phyloP scores from a whole-genome alignment of 805 yeast species.

The Lachancea nothofagi region DNA sequence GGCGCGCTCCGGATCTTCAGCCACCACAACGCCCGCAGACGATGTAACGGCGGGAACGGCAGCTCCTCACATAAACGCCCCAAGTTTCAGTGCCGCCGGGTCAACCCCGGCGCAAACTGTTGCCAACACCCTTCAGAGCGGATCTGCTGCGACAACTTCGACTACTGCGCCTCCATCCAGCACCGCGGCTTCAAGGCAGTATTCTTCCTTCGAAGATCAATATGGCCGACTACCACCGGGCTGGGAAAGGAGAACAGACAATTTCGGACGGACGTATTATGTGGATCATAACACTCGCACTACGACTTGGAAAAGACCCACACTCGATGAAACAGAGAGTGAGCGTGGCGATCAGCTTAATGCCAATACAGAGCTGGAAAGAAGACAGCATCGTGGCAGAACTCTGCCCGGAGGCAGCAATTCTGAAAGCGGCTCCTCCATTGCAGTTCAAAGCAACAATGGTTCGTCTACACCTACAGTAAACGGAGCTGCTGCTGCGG shows the following conservation, averaged over 20 bases:
- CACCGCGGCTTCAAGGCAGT: conserved; percentile 46
- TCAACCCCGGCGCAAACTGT: conserved; percentile 28
- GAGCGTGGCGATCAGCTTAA: conserved; percentile 56
- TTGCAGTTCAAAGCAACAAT: conserved; percentile 43
- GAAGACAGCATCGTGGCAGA: conserved; percentile 86
- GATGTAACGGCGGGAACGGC: conserved; percentile 5
- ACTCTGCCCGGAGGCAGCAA: conserved; percentile 66
- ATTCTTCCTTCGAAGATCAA: conserved; percentile 94
- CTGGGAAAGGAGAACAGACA: conserved; percentile 98
- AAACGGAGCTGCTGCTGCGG: conserved; percentile 54
- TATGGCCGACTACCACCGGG: conserved; percentile 96
- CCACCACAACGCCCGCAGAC: conserved; percentile 12
- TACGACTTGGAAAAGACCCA: conserved; percentile 98
- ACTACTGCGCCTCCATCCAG: conserved; percentile 15
- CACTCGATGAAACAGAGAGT: conserved; percentile 69
- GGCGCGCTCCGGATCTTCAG: conserved; percentile 32
- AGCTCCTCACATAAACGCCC: conserved; percentile 14
- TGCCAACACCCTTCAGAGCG: conserved; percentile 29
- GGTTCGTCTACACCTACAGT: conserved; percentile 41
- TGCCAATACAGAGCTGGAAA: conserved; percentile 74
- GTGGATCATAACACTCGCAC: conserved; percentile 97
- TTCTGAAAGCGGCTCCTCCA: conserved; percentile 25
- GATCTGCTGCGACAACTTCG: conserved; percentile 21
- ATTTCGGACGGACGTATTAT: conserved; percentile 93
- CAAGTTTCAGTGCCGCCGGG: conserved; percentile 19